Evolutionary conservation across 257 asterid genomes (phyloP).

Genomic region (Solanum medicagineum): DNA sequence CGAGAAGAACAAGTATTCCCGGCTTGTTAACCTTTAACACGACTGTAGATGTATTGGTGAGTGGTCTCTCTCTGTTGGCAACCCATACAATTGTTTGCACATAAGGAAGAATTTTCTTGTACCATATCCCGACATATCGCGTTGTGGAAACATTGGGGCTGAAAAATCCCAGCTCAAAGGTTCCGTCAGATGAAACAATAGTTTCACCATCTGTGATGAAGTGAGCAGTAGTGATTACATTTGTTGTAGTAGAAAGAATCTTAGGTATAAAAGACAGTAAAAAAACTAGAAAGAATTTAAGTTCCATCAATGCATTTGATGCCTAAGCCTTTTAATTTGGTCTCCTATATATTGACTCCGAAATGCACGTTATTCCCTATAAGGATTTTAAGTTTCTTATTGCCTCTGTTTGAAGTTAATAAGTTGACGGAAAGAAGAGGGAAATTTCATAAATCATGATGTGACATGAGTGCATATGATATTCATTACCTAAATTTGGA

Average conservation of each 20-base stretch:
- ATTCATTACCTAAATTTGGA: not conserved
- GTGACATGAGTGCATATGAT: not conserved
- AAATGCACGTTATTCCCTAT: not conserved
- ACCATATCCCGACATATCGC: not conserved
- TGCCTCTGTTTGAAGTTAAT: not conserved
- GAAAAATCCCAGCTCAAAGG: conserved; percentile 1
- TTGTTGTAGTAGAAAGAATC: not conserved
- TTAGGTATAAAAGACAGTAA: not conserved
- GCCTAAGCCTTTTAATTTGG: not conserved
- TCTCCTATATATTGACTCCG: not conserved
- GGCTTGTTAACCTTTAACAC: not conserved
- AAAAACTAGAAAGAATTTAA: not conserved
- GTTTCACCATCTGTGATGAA: conserved; percentile 17
- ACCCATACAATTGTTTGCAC: not conserved
- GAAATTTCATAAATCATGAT: not conserved
- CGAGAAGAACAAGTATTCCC: not conserved
- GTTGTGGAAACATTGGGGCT: not conserved
- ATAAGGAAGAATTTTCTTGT: not conserved
- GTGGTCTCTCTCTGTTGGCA: not conserved
- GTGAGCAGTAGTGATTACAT: not conserved
- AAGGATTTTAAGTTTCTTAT: not conserved
- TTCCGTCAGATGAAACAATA: conserved; percentile 10
- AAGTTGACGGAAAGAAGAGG: not conserved
- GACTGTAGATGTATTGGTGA: not conserved
- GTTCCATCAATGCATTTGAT: not conserved